Conservation (phyloP, 2,329 filamentous ascomycete genomes). For the Colletotrichum navitas region DNA sequence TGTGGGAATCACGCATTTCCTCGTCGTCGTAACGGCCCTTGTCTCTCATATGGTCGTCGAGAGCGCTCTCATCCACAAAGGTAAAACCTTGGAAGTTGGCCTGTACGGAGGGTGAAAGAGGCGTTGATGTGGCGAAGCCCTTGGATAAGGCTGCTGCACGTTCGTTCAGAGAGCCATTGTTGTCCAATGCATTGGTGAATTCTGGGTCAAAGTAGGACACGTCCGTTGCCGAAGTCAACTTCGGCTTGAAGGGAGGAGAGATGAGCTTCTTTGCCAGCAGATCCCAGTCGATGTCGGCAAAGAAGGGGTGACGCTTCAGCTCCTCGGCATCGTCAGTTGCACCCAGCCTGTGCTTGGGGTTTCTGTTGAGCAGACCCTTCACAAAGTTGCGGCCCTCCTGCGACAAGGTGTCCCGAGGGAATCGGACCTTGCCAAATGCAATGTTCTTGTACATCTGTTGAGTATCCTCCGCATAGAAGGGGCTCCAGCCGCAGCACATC, state of each 20-base stretch:
- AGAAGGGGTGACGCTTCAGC: slow-evolving; percentile 94
- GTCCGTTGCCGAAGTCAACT: slow-evolving; percentile 94
- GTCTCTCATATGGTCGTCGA: slow-evolving; percentile 84
- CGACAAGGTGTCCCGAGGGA: slow-evolving; percentile 93
- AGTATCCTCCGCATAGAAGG: slow-evolving; percentile 98
- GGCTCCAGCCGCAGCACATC: slow-evolving; percentile 99
- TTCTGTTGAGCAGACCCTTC: slow-evolving; percentile 95
- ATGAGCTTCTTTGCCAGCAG: slow-evolving; percentile 90
- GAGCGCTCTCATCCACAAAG: slow-evolving; percentile 96
- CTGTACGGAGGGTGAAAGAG: slow-evolving; percentile 93
- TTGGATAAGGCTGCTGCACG: slow-evolving; percentile 87
- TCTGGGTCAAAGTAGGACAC: slow-evolving; percentile 99
- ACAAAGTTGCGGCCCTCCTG: slow-evolving; percentile 97
- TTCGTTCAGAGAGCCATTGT: slow-evolving; percentile 89
- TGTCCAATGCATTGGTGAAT: slow-evolving; percentile 94
- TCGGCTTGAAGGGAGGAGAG: slow-evolving; percentile 96
- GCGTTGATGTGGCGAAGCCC: slow-evolving; percentile 90
- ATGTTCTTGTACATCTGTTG: slow-evolving; percentile 99
- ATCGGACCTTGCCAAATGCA: slow-evolving; percentile 97
- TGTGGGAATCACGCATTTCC: slow-evolving; percentile 69
- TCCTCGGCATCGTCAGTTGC: slow-evolving; percentile 93
- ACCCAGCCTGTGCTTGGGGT: slow-evolving; percentile 94
- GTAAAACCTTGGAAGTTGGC: slow-evolving; percentile 99
- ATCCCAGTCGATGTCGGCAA: slow-evolving; percentile 93
- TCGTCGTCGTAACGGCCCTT: slow-evolving; percentile 64